Percentiles rank a stretch among this genome's conserved stretches.
phyloP scores from a whole-genome alignment of 2,329 filamentous ascomycete species.

The Scedosporium boydii region DNA sequence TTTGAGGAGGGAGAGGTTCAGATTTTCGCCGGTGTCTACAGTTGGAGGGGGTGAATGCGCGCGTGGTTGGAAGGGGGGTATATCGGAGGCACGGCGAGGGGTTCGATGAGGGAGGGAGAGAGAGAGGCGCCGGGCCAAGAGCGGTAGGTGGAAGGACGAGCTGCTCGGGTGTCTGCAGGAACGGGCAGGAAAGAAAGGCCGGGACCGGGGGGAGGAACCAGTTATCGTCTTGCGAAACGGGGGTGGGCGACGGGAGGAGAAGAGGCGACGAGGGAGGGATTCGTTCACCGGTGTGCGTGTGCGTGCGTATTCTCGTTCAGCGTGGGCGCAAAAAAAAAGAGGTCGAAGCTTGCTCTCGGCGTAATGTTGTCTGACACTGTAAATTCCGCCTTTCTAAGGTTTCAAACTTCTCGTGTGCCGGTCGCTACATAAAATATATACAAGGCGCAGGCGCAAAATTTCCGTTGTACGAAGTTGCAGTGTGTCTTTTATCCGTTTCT shows the following conservation, averaged over 20 bases:
- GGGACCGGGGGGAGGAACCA: neutral
- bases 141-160: neutral
- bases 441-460: no score
- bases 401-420: neutral
- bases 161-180: conserved; percentile 5
- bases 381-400: neutral
- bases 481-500: no score
- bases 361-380: neutral
- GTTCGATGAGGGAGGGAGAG: neutral
- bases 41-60: neutral
- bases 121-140: neutral
- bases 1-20: neutral
- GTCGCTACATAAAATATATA: neutral
- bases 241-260: no score
- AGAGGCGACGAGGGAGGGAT: neutral
- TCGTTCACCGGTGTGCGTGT: neutral
- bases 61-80: neutral
- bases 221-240: neutral
- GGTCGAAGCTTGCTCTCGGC: neutral
- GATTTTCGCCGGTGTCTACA: neutral
- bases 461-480: no score
- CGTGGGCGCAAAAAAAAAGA: neutral
- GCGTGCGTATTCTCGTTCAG: neutral
- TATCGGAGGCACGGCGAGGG: neutral
- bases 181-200: neutral